Conservation (phyloP, 1,284 basidiomycete species). For the Ceratobasidium sp. region DNA sequence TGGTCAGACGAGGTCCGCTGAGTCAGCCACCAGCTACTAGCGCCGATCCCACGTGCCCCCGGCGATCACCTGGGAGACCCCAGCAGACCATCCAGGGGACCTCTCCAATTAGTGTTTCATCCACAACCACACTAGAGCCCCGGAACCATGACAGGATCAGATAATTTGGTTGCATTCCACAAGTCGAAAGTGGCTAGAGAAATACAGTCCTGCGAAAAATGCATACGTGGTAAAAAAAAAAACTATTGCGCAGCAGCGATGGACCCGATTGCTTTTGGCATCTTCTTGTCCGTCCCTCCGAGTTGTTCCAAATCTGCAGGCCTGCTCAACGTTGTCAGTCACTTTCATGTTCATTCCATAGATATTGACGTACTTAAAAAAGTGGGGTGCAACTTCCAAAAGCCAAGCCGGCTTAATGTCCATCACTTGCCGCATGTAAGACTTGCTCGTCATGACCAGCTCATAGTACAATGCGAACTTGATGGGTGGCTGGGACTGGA, state of each 20-base stretch:
- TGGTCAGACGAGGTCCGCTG: background rate
- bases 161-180: conserved; percentile 49
- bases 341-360: background rate
- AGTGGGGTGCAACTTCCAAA: conserved; percentile 93
- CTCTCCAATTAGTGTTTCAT: too few relatives aligned
- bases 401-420: conserved; percentile 96
- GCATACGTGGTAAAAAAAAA: too few relatives aligned
- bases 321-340: conserved; percentile 36
- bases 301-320: conserved; percentile 82
- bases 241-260: conserved; percentile 12
- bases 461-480: conserved; percentile 94
- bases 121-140: too few relatives aligned
- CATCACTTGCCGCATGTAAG: conserved; percentile 71
- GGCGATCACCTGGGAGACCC: background rate
- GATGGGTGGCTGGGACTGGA: conserved; percentile 94
- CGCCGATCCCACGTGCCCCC: conserved; percentile 22
- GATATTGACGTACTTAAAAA: conserved; percentile 72
- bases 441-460: conserved; percentile 86
- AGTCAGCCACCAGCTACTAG: background rate
- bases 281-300: conserved; percentile 84
- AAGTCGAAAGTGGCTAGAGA: conserved; percentile 42
- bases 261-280: conserved; percentile 68
- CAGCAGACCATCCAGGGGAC: too few relatives aligned
- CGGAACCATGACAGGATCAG: too few relatives aligned
- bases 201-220: too few relatives aligned